phyloP scores from a whole-genome alignment of 306 rosid species.

The Ormosia emarginata region DNA sequence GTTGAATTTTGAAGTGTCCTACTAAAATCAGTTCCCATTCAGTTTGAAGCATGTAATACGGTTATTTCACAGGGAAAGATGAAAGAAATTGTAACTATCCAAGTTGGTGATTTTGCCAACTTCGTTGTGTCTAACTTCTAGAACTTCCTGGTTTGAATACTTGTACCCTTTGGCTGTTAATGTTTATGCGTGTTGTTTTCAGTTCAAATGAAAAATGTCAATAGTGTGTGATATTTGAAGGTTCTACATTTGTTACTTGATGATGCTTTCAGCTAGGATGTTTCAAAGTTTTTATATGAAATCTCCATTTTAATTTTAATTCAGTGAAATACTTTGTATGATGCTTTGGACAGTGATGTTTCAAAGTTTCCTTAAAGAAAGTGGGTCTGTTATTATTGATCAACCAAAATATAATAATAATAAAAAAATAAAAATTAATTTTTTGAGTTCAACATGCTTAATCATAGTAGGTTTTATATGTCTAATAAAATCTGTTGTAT shows the following conservation, averaged over 20 bases:
- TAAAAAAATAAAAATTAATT: too few relatives aligned
- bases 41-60: too few relatives aligned
- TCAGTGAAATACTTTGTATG: too few relatives aligned
- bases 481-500: neutral
- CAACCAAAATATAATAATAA: too few relatives aligned
- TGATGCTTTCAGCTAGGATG: neutral
- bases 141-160: slow-evolving; percentile 77
- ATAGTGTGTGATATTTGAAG: too few relatives aligned
- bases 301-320: too few relatives aligned
- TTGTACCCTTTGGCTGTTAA: neutral
- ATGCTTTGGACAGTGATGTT: too few relatives aligned
- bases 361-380: neutral
- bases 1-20: too few relatives aligned
- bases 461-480: neutral
- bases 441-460: neutral
- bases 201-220: neutral
- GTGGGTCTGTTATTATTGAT: neutral
- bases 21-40: too few relatives aligned
- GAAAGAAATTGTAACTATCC: slow-evolving; percentile 82
- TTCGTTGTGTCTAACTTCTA: slow-evolving; percentile 89
- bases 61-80: slow-evolving; percentile 12
- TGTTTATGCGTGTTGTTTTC: neutral
- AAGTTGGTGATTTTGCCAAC: slow-evolving; percentile 83
- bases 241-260: too few relatives aligned
- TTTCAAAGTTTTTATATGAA: neutral